A percentile compares a stretch with the other conserved stretches of the same genome.
Conservation (phyloP, 306 rosid species). For the Cucurbita pepo region DNA sequence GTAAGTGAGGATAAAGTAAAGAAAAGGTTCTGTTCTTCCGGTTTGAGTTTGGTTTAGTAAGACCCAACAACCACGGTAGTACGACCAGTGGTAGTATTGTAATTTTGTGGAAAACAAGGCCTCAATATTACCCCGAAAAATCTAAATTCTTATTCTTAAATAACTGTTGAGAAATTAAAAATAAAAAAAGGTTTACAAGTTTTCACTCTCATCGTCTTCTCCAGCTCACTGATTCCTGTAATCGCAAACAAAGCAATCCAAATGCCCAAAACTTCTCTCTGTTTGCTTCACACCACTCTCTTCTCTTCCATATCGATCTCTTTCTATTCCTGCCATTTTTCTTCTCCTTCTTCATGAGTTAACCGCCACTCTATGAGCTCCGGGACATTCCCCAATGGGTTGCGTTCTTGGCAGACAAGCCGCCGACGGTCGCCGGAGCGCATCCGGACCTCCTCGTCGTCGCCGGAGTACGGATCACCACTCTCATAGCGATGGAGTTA, state of each 20-base stretch:
- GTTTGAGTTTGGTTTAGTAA: background rate
- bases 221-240: background rate
- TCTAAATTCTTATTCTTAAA: background rate
- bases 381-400: conserved; percentile 53
- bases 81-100: background rate
- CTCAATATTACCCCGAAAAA: background rate
- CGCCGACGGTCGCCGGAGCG: background rate
- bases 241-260: background rate
- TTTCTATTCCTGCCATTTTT: background rate
- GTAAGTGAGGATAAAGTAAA: no score
- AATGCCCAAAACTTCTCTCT: background rate
- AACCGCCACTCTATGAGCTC: conserved; percentile 8
- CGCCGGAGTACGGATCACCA: conserved; percentile 17
- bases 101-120: background rate
- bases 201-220: background rate
- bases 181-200: background rate
- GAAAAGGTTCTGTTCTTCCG: background rate
- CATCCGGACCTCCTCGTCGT: conserved; percentile 4
- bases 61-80: background rate
- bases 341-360: conserved; percentile 21
- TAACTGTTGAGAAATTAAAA: background rate
- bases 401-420: conserved; percentile 54
- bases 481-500: conserved; percentile 5
- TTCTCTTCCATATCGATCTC: background rate
- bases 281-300: no score